Percentiles rank a stretch among this genome's conserved stretches.
These are phyloP conservation scores for Wallacemonas sp. DNA, from an alignment of 208 protist genomes.

Conservation along the genomic window DNA sequence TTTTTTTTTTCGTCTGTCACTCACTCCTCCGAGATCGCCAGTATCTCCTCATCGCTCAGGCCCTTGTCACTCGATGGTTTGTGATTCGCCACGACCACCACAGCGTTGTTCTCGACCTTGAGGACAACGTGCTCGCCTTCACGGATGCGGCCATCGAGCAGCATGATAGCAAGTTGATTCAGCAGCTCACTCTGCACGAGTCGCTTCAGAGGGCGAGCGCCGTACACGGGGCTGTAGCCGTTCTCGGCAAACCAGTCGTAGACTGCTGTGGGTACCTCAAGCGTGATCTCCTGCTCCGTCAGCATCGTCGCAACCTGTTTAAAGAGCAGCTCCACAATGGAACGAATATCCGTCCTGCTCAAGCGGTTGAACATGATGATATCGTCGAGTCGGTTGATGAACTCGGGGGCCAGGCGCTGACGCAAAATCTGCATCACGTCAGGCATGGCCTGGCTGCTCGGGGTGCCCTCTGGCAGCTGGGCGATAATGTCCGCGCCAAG, in stretches of 20 bases:
- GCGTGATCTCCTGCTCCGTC: constrained; percentile 78
- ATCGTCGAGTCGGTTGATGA: constrained; percentile 98
- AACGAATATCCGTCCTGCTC: constrained; percentile 62
- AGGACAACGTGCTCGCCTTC: constrained; percentile 73
- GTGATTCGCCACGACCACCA: constrained; percentile 73
- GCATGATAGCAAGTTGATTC: constrained; percentile 90
- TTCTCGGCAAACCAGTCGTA: constrained; percentile 78
- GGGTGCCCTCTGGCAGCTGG: constrained; percentile 55
- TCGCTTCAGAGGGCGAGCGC: constrained; percentile 95
- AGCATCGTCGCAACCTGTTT: constrained; percentile 73
- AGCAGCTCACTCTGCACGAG: constrained; percentile 91
- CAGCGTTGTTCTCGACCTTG: constrained; percentile 35
- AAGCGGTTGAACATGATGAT: constrained; percentile 97
- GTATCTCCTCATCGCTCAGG: constrained; percentile 35
- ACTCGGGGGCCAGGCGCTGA: constrained; percentile 95
- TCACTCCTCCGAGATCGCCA: constrained; percentile 18
- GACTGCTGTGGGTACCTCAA: constrained; percentile 68
- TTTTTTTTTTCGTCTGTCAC: constrained; percentile 8
- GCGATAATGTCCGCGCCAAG: constrained; percentile 91
- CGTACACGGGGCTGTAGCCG: constrained; percentile 94
- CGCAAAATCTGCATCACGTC: constrained; percentile 90
- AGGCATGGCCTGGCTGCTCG: constrained; percentile 47
- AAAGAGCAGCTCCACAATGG: constrained; percentile 94
- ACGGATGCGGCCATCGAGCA: constrained; percentile 79
- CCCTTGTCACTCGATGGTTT: constrained; percentile 27